These are phyloP conservation scores for Phoenix roebelenii DNA, from an alignment of 176 grass and related monocot genomes.

Conservation along the genomic window DNA sequence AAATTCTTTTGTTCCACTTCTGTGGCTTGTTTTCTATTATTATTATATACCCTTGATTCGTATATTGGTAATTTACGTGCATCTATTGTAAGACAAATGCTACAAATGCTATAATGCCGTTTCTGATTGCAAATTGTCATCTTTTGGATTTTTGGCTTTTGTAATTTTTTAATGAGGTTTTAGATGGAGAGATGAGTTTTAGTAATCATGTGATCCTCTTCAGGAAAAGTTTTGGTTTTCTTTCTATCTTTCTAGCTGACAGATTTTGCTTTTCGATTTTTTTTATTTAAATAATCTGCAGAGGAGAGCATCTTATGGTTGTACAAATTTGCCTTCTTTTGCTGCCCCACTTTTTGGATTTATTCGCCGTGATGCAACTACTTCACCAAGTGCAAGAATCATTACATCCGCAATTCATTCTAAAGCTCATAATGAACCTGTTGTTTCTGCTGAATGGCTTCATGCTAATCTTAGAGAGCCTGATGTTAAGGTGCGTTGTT, in stretches of 20 bases:
- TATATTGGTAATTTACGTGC: no score
- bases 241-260: background rate
- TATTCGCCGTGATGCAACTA: background rate
- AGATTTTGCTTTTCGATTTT: no score
- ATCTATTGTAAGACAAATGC: no score
- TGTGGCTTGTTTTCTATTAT: no score
- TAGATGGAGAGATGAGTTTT: no score
- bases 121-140: background rate
- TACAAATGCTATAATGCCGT: background rate
- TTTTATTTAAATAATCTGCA: background rate
- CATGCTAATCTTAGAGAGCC: conserved; percentile 74
- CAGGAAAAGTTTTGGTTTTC: background rate
- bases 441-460: conserved; percentile 85
- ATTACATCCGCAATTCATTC: conserved; percentile 24
- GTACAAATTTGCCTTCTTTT: background rate
- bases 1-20: no score
- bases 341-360: background rate
- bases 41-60: no score
- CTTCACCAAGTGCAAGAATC: background rate
- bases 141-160: no score
- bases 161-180: no score
- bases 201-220: no score
- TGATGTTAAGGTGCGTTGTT: conserved; percentile 55
- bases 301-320: background rate
- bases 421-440: conserved; percentile 40